Evolutionary conservation across 2,329 filamentous ascomycete genomes (phyloP).

Genomic region (Aspergillus candidus): DNA sequence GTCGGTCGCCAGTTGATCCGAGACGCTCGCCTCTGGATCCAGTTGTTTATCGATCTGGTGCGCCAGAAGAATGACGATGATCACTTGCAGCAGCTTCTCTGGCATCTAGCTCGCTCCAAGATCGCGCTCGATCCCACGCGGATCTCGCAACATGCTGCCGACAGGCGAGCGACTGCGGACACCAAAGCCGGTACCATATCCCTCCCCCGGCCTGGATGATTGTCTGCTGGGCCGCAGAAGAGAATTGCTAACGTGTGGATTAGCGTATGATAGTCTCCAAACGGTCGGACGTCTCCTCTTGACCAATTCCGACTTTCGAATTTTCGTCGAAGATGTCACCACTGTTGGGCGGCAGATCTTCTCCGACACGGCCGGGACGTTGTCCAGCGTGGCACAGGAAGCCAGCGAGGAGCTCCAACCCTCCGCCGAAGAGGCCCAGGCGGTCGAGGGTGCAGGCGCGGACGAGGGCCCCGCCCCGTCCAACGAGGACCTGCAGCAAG

Average conservation of each 20-base stretch:
- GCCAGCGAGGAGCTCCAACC: constrained; percentile 69
- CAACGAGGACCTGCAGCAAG: constrained; percentile 56
- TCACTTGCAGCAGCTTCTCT: constrained; percentile 86
- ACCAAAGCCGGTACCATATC: constrained; percentile 55
- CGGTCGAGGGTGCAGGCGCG: constrained; percentile 42
- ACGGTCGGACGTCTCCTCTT: constrained; percentile 80
- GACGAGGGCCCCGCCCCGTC: constrained; percentile 48
- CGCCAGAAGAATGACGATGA: constrained; percentile 76
- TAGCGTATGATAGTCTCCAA: constrained; percentile 73
- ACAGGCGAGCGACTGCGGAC: constrained; percentile 63
- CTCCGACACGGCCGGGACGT: constrained; percentile 72
- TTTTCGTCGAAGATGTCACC: constrained; percentile 75
- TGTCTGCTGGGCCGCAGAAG: not conserved
- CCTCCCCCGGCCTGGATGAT: not conserved
- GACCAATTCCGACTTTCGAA: constrained; percentile 82
- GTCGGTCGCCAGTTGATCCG: constrained; percentile 69
- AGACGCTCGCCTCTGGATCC: constrained; percentile 66
- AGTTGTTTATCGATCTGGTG: constrained; percentile 74
- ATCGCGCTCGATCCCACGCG: constrained; percentile 62
- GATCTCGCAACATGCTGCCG: constrained; percentile 54
- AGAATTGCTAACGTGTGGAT: constrained; percentile 4
- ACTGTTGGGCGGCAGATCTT: constrained; percentile 78
- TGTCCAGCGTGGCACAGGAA: constrained; percentile 69
- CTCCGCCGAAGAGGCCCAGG: constrained; percentile 53
- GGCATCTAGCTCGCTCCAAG: constrained; percentile 71